Conservation (phyloP, 2,329 filamentous ascomycete genomes). For the Ophiostoma ulmi region DNA sequence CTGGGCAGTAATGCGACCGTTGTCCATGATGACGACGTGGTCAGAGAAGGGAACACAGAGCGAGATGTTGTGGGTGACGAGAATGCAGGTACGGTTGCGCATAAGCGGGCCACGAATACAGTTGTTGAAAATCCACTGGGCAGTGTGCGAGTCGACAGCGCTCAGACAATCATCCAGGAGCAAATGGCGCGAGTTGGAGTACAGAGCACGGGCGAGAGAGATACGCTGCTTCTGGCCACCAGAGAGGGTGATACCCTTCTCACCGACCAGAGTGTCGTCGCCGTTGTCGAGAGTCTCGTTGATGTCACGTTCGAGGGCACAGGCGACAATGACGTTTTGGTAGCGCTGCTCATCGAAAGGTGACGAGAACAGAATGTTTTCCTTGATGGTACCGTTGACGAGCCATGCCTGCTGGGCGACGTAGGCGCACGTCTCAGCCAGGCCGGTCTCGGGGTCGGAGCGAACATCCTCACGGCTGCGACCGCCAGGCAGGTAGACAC, state of each 20-base stretch:
- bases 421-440: slow-evolving; percentile 90
- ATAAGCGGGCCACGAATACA: slow-evolving; percentile 87
- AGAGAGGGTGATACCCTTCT: slow-evolving; percentile 94
- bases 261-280: slow-evolving; percentile 88
- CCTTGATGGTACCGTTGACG: slow-evolving; percentile 89
- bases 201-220: slow-evolving; percentile 92
- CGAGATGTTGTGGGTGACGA: slow-evolving; percentile 93
- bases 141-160: slow-evolving; percentile 94
- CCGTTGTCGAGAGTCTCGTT: slow-evolving; percentile 80
- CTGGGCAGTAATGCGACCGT: slow-evolving; percentile 71
- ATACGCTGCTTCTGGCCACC: slow-evolving; percentile 98
- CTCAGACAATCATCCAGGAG: slow-evolving; percentile 93
- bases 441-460: slow-evolving; percentile 72
- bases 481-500: slow-evolving; percentile 79
- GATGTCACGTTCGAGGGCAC: slow-evolving; percentile 83
- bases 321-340: slow-evolving; percentile 80
- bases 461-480: slow-evolving; percentile 79
- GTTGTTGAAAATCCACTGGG: slow-evolving; percentile 95
- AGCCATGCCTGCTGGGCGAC: slow-evolving; percentile 97
- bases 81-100: slow-evolving; percentile 80
- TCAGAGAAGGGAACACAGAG: slow-evolving; percentile 76
- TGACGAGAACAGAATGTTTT: slow-evolving; percentile 90
- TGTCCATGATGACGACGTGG: slow-evolving; percentile 79
- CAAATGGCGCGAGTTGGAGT: slow-evolving; percentile 86
- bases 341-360: slow-evolving; percentile 78